Evolutionary conservation across 2,329 filamentous ascomycete genomes (phyloP), one percentile per base, ranked within the genome.

Genomic region (Pseudocercospora fijiensis): DNA sequence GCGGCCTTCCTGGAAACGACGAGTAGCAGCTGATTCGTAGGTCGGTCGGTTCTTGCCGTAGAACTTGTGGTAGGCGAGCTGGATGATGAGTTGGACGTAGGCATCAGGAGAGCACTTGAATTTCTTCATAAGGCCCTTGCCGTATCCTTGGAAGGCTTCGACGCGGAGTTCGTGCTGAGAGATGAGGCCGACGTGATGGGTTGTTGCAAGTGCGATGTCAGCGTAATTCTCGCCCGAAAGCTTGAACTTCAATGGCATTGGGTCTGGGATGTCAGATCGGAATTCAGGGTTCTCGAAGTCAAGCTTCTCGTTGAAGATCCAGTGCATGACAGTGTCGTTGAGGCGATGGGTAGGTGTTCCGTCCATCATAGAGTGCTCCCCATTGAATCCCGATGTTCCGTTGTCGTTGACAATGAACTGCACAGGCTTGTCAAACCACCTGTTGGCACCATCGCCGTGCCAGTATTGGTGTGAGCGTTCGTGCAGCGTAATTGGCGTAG

Each of bases 341-440:
- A 99, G 85, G 51, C 96, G 90, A 80, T 98, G 95, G 2, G 96
- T 99, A 0, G 96, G 93, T 6, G 95, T 99, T 69, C 96, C 95
- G 76, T 99, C 95, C 96, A 99, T 99, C 95, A 99, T 98, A 73
- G 91, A 96, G 84, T 99, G 95, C 81, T 99, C 95, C 74, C 95
- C 95, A 85, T 92, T 94, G 84, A 99, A 99, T 66, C 95, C 95
- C 1, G 95, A 90, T 7, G 95, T 96, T 71, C 95, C 95, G 77
- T 99, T 99, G 77, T 99, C 93, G 79, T 96, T 97, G 81, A 99
- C 78, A 76, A 99, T 96, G 81, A 99, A 98, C 80, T 99, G 94
- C 60, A 96, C 82, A 5, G 95, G 95, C 84, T 99, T 99, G 84
- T 99, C 95, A 75, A 88, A 98, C 93, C 93, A 99, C 70, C 95